Percentiles rank a stretch among this genome's conserved stretches.
Conservation (phyloP, 2,329 filamentous ascomycete species). For the Colletotrichum gigasporum region DNA sequence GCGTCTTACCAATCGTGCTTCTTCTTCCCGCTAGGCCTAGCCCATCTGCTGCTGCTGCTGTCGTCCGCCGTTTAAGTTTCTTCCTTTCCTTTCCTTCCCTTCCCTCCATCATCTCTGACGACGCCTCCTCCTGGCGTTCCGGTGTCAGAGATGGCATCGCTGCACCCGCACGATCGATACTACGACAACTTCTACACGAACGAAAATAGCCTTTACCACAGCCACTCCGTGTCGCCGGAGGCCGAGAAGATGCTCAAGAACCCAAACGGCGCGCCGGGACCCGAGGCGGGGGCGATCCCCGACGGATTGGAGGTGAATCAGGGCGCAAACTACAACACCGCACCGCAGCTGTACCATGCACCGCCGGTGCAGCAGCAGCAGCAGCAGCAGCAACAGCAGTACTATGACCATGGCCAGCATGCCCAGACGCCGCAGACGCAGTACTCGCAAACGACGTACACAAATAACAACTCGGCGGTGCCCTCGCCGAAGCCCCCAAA, state of each 20-base stretch:
- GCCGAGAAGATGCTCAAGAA: conserved; percentile 28
- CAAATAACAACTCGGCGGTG: not conserved
- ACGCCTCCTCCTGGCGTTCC: not conserved
- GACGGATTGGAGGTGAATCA: conserved; percentile 20
- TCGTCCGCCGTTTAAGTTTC: conserved; percentile 1
- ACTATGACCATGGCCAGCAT: conserved; percentile 5
- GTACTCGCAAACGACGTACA: conserved; percentile 8
- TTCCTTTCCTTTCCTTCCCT: not conserved
- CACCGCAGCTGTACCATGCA: conserved; percentile 17
- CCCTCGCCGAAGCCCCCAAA: not conserved
- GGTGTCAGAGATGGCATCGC: conserved; percentile 1
- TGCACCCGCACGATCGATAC: conserved; percentile 15
- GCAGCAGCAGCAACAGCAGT: not conserved
- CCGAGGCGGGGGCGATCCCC: conserved; percentile 19
- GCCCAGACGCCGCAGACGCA: not conserved
- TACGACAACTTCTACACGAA: conserved; percentile 11
- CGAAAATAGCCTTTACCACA: not conserved
- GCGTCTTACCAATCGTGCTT: too few relatives aligned
- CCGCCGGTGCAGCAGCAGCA: not conserved
- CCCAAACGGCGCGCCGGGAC: conserved; percentile 1
- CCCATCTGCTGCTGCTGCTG: too few relatives aligned
- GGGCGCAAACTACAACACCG: conserved; percentile 6
- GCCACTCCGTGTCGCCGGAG: conserved; percentile 12
- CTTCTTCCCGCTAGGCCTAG: too few relatives aligned
- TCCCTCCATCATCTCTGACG: not conserved